Percentiles rank a stretch among this genome's conserved stretches.
Conservation (phyloP, 305 asterid genomes). For the Fraxinus sp. region DNA sequence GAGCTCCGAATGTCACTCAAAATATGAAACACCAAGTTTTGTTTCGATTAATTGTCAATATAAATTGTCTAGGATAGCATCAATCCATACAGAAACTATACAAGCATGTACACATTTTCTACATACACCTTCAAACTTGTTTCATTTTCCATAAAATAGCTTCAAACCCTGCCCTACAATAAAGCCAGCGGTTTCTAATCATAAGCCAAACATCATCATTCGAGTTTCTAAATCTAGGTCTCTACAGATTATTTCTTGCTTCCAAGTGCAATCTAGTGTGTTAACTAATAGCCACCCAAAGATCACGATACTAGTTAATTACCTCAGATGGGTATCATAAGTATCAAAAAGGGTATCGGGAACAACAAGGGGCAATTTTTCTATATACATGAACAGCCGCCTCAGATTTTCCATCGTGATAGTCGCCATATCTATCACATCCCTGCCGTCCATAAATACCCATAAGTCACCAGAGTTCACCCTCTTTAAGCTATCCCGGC, state of each 20-base stretch:
- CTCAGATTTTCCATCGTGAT: constrained; percentile 76
- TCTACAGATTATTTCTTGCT: not conserved
- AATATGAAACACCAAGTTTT: not conserved
- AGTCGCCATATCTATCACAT: constrained; percentile 57
- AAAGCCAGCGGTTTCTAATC: constrained; percentile 3
- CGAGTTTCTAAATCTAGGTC: not conserved
- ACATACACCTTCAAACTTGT: not conserved
- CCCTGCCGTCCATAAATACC: constrained; percentile 73
- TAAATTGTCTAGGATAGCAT: not conserved
- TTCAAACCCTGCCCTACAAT: constrained; percentile 4
- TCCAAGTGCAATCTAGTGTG: not conserved
- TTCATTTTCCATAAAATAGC: not conserved
- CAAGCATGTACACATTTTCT: not conserved
- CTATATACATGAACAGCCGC: constrained; percentile 82
- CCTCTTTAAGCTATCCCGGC: constrained; percentile 88
- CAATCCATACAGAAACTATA: not conserved
- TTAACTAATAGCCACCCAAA: not conserved
- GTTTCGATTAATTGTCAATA: not conserved
- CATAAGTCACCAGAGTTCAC: constrained; percentile 81
- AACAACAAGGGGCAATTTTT: constrained; percentile 70
- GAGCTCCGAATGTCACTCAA: not conserved
- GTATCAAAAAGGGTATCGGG: constrained; percentile 73
- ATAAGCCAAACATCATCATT: not conserved
- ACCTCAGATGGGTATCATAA: constrained; percentile 78
- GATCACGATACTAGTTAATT: constrained; percentile 5